These are phyloP conservation scores for Aphanomyces euteiches DNA, from an alignment of 352 stramenopile species.

Conservation along the genomic window DNA sequence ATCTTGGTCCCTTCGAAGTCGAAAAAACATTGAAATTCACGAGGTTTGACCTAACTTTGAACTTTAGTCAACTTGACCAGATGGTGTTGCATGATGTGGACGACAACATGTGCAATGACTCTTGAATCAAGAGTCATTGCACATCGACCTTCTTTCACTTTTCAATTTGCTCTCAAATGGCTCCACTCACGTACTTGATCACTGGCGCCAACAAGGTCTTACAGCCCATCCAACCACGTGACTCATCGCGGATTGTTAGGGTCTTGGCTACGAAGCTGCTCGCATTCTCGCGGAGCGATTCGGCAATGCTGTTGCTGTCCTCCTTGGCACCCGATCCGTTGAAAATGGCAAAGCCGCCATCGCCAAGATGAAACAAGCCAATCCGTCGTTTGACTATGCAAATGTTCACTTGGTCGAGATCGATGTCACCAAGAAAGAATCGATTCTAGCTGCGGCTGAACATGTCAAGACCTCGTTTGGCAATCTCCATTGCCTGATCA, in stretches of 20 bases:
- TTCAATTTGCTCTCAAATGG: too few species aligned
- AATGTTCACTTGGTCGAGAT: slow-evolving; percentile 9
- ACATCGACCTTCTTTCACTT: too few species aligned
- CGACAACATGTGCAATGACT: too few species aligned
- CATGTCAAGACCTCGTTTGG: background rate
- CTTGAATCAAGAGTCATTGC: too few species aligned
- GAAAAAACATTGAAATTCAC: too few species aligned
- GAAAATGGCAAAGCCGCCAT: slow-evolving; percentile 9
- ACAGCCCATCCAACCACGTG: too few species aligned
- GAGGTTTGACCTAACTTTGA: too few species aligned
- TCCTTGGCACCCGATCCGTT: slow-evolving; percentile 8
- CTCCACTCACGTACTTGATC: background rate
- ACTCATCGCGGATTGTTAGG: background rate
- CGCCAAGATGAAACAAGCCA: background rate
- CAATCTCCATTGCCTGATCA: slow-evolving; percentile 11
- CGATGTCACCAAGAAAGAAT: slow-evolving; percentile 9
- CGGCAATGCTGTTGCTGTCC: background rate
- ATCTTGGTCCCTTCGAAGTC: too few species aligned
- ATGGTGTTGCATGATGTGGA: too few species aligned
- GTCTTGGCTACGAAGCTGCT: slow-evolving; percentile 17
- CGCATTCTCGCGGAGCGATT: slow-evolving; percentile 19
- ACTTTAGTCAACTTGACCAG: too few species aligned
- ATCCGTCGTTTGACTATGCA: background rate
- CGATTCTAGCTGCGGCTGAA: slow-evolving; percentile 13
- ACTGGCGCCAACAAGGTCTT: background rate